phyloP scores from a whole-genome alignment of 306 rosid genomes.

The Castanea mollissima region DNA sequence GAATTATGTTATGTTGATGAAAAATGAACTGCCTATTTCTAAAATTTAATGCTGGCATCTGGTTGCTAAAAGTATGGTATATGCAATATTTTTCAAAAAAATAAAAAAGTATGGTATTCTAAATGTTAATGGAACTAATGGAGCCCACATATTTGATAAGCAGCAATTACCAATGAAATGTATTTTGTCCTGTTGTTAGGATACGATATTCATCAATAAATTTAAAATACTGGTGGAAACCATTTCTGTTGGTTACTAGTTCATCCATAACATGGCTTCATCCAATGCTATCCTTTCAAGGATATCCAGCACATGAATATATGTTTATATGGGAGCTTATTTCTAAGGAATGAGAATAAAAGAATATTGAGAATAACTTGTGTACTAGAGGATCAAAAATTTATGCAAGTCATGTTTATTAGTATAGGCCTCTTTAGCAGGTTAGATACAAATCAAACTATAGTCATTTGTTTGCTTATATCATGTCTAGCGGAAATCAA shows the following conservation, averaged over 20 bases:
- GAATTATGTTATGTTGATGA: not conserved
- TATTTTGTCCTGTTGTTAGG: not conserved
- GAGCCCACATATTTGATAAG: not conserved
- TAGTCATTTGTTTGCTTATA: not conserved
- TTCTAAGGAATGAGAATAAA: not conserved
- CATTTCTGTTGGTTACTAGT: not conserved
- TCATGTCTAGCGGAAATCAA: not conserved
- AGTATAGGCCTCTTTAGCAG: not conserved
- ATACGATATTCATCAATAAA: not conserved
- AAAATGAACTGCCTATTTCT: not conserved
- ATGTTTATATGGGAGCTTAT: not conserved
- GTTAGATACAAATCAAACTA: not conserved
- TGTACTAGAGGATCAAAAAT: not conserved
- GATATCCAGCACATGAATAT: not conserved
- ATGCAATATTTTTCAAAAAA: too few species aligned
- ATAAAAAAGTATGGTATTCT: too few species aligned
- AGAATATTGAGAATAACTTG: not conserved
- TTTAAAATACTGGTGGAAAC: not conserved
- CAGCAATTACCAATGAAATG: not conserved
- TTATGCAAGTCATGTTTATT: not conserved
- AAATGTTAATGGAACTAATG: not conserved
- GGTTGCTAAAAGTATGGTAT: not conserved
- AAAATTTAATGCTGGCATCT: not conserved
- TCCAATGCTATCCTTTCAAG: not conserved
- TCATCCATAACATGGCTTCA: not conserved